Evolutionary conservation across 495 filamentous ascomycete genomes (phyloP).

Genomic region (Hyaloscypha bicolor): DNA sequence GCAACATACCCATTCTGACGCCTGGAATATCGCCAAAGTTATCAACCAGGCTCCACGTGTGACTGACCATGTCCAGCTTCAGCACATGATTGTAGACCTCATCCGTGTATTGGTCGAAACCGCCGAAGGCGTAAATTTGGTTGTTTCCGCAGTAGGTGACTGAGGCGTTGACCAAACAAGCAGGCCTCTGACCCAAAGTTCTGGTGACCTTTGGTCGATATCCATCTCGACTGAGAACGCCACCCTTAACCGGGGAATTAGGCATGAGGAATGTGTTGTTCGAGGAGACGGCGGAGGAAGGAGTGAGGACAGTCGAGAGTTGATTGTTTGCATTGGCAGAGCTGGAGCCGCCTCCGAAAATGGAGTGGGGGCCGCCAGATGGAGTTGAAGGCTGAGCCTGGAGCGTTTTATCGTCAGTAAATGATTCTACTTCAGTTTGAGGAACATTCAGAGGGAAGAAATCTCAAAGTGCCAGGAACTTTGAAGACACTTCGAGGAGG

Average conservation of each 20-base stretch:
- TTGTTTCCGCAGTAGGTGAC: constrained; percentile 96
- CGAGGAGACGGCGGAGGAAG: constrained; percentile 53
- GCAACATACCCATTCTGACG: constrained; percentile 85
- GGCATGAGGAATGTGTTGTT: constrained; percentile 86
- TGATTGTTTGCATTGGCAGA: constrained; percentile 15
- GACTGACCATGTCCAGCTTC: constrained; percentile 76
- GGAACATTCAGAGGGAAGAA: neutral
- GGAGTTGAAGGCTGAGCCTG: constrained; percentile 35
- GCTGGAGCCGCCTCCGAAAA: constrained; percentile 25
- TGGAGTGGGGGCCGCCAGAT: constrained; percentile 19
- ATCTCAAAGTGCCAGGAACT: neutral
- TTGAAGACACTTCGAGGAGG: neutral
- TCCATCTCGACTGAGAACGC: constrained; percentile 53
- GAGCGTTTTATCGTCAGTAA: constrained; percentile 5
- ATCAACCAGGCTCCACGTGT: constrained; percentile 94
- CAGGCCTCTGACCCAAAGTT: constrained; percentile 83
- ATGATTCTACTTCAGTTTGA: neutral
- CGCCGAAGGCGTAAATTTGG: constrained; percentile 96
- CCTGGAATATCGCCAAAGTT: constrained; percentile 99
- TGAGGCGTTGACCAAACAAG: constrained; percentile 95
- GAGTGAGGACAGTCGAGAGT: constrained; percentile 33
- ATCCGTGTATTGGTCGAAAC: constrained; percentile 99
- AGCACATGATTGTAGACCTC: constrained; percentile 99
- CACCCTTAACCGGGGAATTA: constrained; percentile 69
- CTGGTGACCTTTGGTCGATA: constrained; percentile 82